phyloP scores from a whole-genome alignment of 306 rosid species.

The Chamaecrista fasciculata region DNA sequence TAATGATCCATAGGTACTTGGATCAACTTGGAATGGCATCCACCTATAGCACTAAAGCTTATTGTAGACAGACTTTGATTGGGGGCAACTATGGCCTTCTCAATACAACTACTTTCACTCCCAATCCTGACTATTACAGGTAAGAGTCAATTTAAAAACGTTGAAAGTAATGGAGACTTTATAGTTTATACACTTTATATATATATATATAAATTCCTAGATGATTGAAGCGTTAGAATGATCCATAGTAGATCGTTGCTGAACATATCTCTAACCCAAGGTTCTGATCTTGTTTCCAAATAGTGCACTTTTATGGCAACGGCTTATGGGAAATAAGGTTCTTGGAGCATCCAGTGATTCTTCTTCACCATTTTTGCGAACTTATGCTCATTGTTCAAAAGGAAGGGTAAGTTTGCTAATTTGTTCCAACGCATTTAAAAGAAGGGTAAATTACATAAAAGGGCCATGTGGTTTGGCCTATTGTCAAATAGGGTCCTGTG shows the following conservation, averaged over 20 bases:
- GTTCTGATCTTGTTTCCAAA: constrained; percentile 32
- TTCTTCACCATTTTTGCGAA: constrained; percentile 62
- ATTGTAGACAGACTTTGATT: constrained; percentile 87
- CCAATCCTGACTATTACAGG: constrained; percentile 97
- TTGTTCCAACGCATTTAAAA: neutral
- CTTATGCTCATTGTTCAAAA: constrained; percentile 88
- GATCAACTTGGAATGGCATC: constrained; percentile 98
- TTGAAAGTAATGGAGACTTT: neutral
- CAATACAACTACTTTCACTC: constrained; percentile 66
- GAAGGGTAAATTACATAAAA: too few relatives aligned
- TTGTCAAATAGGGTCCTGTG: too few relatives aligned
- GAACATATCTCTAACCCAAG: constrained; percentile 16
- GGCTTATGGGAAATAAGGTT: constrained; percentile 83
- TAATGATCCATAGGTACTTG: constrained; percentile 65
- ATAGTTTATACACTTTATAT: too few relatives aligned
- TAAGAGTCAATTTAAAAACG: constrained; percentile 30
- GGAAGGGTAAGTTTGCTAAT: constrained; percentile 61
- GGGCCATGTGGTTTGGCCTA: too few relatives aligned
- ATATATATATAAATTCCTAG: too few relatives aligned
- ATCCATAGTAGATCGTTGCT: neutral
- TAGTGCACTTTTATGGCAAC: constrained; percentile 94
- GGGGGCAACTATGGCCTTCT: constrained; percentile 97
- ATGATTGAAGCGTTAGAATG: neutral
- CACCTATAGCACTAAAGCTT: constrained; percentile 65
- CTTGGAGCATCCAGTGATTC: constrained; percentile 46